Evolutionary conservation across 345 rosid genomes (phyloP), one percentile per base, ranked within the genome.

Genomic region (Gossypium turneri): DNA sequence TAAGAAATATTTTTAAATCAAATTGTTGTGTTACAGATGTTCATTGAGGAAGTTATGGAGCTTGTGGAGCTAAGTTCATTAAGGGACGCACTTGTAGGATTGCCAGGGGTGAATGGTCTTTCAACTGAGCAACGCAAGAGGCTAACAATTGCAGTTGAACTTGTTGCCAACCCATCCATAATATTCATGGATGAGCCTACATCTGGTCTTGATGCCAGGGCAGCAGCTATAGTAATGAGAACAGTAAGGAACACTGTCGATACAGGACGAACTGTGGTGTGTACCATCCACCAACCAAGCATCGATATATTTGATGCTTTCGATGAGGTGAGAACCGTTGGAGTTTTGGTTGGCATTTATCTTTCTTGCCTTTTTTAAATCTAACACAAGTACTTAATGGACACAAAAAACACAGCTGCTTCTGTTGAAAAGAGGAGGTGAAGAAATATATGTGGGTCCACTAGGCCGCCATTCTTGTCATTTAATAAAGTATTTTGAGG

Each of bases 171-270:
- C 70, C 94, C 94, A 9, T 85, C 89, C 9, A 88, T 90, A 76
- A 90, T 86, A 66, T 90, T 90, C 82, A 88, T 90, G 92, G 94
- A 90, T 44, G 92, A 90, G 76, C 94, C 94, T 44, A 90, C 94
- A 24, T 86, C 92, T 7, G 92, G 89, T 43, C 88, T 88, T 27
- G 92, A 90, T 84, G 94, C 94, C n/a, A 83, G 90, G 57, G 94
- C 92, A 2, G 92, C 94, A 19, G 94, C 94, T n/a, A 86, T 88
- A 19, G 92, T 86, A 10, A 90, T 90, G 92, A 85, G 94, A 83
- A 85, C 94, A 0, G 94, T 90, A 38, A 84, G 90, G 72, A 88
- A 86, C 80, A 90, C 92, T 0, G 94, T 88, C 44, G 88, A 88
- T 75, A 88, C 94, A 1, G 94, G 94, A 22, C 62, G 94, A 74